Evolutionary conservation across 1,284 basidiomycete species (phyloP).

Genomic region (Anthracocystis walkeri): DNA sequence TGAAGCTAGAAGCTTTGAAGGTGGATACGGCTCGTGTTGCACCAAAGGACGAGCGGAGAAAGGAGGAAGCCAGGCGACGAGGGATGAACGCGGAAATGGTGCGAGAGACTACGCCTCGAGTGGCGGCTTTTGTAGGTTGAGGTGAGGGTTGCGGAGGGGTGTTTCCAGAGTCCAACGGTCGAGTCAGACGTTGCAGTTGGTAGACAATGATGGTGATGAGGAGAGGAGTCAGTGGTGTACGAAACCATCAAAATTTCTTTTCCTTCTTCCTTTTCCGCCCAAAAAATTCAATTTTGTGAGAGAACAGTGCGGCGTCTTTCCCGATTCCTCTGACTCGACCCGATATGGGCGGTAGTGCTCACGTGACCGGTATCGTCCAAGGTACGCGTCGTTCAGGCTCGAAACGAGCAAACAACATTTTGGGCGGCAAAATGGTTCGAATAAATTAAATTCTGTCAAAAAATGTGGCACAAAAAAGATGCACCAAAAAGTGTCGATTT

Average conservation of each 20-base stretch:
- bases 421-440: not conserved
- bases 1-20: not conserved
- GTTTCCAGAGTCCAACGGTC: not conserved
- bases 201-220: not conserved
- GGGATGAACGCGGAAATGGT: slow-evolving; percentile 30
- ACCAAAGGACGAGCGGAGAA: slow-evolving; percentile 20
- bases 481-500: not conserved
- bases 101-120: slow-evolving; percentile 6
- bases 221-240: not conserved
- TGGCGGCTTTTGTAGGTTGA: slow-evolving; percentile 2
- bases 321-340: slow-evolving; percentile 30
- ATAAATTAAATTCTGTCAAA: not conserved
- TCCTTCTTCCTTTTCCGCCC: slow-evolving; percentile 15
- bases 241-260: slow-evolving; percentile 6
- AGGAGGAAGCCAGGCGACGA: slow-evolving; percentile 34
- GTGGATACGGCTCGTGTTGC: slow-evolving; percentile 15
- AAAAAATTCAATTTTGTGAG: slow-evolving; percentile 13
- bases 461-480: slow-evolving; percentile 17
- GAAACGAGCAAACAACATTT: slow-evolving; percentile 1
- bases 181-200: not conserved
- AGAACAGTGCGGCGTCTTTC: slow-evolving; percentile 1
- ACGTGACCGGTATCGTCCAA: slow-evolving; percentile 15
- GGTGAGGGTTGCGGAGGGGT: not conserved
- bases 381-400: slow-evolving; percentile 13
- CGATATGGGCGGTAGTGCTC: not conserved